Base-by-base conservation (phyloP, 176 grass and related monocot genomes). In the Oryza meyeriana region DNA sequence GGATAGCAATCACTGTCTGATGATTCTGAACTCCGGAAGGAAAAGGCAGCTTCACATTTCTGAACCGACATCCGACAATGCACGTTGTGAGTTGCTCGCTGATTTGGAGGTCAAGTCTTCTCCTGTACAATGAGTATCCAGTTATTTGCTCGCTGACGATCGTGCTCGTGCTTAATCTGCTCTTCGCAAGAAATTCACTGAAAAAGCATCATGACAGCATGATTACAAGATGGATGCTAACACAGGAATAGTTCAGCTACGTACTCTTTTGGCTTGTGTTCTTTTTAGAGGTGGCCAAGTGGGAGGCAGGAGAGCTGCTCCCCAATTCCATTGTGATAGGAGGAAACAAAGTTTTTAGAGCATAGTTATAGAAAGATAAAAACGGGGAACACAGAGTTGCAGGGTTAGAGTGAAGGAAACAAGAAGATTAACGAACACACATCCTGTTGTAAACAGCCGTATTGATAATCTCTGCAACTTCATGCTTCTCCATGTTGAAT, bases 51-150 rank as follows among this genome's bases (percentile, higher is more conserved):
- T 59, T 30, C 24, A 66, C 61, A 33, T 35, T 40, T 45, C 63
- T 81, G 78, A 81, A 81, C 71, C 64, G 78, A 81, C 71, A 77
- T 65, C 64, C 50, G 85, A 81, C 71, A 77, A 73, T 28, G 48
- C 47, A 87, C 35, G 70, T 75, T 80, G 28, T 10, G 25, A 48
- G 48, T 66, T 34, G 61, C 63, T 67, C 6, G 12, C 74, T 6
- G 8, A 6, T 18, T 1, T 35, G 12, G 45, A 13, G 34, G 4
- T 10, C n/a, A 6, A 8, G 12, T 34, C 1, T 10, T 4, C 63
- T 17, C 14, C 28, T 33, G 29, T n/a, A 18, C 10, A 24, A 58
- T 8, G 22, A 10, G 22, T 58, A n/a, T 0, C 8, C 52, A 3
- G 52, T 58, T 24, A 58, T n/a, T 24, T 58, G 6, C 8, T 10